Conservation (phyloP, 2,329 filamentous ascomycete genomes). For the Penicillium sp. region DNA sequence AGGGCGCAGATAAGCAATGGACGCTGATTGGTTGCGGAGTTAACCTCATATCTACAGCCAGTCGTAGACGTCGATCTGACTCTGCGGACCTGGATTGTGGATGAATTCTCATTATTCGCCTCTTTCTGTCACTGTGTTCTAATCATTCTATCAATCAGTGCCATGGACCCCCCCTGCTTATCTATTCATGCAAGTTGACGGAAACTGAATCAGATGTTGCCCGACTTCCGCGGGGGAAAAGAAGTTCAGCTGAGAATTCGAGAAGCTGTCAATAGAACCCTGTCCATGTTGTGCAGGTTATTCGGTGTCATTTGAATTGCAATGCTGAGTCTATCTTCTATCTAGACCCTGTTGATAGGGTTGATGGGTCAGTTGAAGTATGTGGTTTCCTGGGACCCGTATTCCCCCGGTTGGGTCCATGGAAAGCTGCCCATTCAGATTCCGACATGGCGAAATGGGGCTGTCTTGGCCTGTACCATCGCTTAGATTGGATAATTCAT, state of each 20-base stretch:
- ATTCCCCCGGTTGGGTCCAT: constrained; percentile 17
- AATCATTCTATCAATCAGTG: constrained; percentile 8
- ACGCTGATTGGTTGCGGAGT: constrained; percentile 25
- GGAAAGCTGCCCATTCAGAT: constrained; percentile 5
- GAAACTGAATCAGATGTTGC: neutral
- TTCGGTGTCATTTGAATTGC: neutral
- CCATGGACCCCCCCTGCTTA: constrained; percentile 16
- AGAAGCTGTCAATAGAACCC: neutral
- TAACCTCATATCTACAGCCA: constrained; percentile 32
- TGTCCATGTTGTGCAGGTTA: neutral
- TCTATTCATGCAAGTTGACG: neutral
- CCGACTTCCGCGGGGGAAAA: neutral
- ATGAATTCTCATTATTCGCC: constrained; percentile 18
- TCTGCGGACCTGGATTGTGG: neutral
- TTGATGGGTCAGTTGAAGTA: neutral
- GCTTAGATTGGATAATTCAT: constrained; percentile 21
- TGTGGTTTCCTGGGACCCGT: constrained; percentile 11
- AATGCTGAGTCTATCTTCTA: neutral
- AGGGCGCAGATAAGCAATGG: constrained; percentile 17
- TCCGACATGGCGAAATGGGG: constrained; percentile 12
- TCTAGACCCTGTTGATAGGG: neutral
- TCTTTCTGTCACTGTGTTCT: constrained; percentile 12
- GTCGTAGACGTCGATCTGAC: constrained; percentile 8
- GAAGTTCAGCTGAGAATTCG: neutral
- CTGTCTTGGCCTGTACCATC: constrained; percentile 20